phyloP scores from a whole-genome alignment of 2,329 filamentous ascomycete species.

The Aureobasidium namibiae region DNA sequence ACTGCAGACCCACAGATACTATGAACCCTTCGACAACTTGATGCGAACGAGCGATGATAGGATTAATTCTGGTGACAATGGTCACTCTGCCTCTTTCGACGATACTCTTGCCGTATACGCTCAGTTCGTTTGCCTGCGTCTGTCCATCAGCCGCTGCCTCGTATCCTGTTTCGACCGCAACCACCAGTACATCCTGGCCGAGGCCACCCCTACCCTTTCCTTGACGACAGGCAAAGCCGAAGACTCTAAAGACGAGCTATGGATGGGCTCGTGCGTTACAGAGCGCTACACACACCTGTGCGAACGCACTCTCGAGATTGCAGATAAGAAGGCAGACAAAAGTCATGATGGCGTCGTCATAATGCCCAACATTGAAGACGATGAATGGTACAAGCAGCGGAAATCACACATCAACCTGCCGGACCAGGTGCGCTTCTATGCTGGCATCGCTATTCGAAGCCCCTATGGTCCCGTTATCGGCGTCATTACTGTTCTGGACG shows the following conservation, averaged over 20 bases:
- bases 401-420: neutral
- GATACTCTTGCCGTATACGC: conserved; percentile 32
- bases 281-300: conserved; percentile 14
- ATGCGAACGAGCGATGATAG: neutral
- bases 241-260: conserved; percentile 24
- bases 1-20: neutral
- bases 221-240: conserved; percentile 30
- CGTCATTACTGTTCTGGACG: conserved; percentile 52
- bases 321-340: conserved; percentile 13
- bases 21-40: conserved; percentile 9
- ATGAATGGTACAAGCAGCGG: neutral
- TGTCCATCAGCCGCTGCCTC: conserved; percentile 28
- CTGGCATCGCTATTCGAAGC: conserved; percentile 54
- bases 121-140: conserved; percentile 30
- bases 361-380: neutral
- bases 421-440: conserved; percentile 37
- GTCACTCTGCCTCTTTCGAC: conserved; percentile 23
- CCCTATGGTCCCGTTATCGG: conserved; percentile 52
- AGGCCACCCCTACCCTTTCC: conserved; percentile 37
- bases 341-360: conserved; percentile 4
- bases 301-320: conserved; percentile 2
- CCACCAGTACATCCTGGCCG: conserved; percentile 44
- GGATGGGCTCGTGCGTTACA: conserved; percentile 27
- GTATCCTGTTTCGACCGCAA: conserved; percentile 41
- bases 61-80: neutral